Conservation (phyloP, 2,329 filamentous ascomycete species). For the Cladosporium sp. region DNA sequence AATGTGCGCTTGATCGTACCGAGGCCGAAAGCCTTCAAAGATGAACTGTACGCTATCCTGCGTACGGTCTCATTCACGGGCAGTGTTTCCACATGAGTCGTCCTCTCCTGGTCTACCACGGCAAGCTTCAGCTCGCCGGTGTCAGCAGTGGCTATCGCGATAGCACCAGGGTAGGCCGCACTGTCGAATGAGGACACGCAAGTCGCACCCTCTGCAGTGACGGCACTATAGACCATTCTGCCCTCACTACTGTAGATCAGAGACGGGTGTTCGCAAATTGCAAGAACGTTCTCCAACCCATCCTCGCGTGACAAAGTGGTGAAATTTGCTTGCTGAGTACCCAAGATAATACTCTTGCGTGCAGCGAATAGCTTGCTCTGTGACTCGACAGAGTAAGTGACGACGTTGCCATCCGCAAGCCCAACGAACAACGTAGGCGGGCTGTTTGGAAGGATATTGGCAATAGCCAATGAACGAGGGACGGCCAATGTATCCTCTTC, state of each 20-base stretch:
- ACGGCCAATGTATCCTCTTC: constrained; percentile 71
- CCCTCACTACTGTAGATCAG: constrained; percentile 89
- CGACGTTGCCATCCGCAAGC: constrained; percentile 88
- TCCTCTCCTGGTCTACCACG: constrained; percentile 77
- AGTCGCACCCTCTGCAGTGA: constrained; percentile 83
- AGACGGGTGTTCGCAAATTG: constrained; percentile 90
- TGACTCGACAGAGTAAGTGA: constrained; percentile 73
- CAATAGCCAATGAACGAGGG: constrained; percentile 78
- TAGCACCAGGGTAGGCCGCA: constrained; percentile 75
- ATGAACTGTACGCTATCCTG: constrained; percentile 80
- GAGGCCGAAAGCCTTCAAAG: constrained; percentile 78
- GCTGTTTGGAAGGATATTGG: constrained; percentile 69
- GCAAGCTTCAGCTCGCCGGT: constrained; percentile 75
- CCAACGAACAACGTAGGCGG: constrained; percentile 81
- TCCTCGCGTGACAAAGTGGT: constrained; percentile 70
- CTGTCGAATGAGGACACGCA: constrained; percentile 82
- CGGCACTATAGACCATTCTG: constrained; percentile 86
- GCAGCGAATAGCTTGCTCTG: constrained; percentile 65
- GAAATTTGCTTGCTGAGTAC: constrained; percentile 80
- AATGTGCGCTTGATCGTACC: constrained; percentile 81
- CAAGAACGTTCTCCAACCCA: constrained; percentile 78
- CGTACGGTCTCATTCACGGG: constrained; percentile 80
- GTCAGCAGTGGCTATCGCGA: constrained; percentile 71
- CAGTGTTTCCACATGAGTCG: constrained; percentile 83
- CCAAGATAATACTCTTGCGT: constrained; percentile 80